Percentiles rank a stretch among this genome's conserved stretches.
Evolutionary conservation across 345 rosid species (phyloP).

Genomic region (Leavenworthia alabamica): DNA sequence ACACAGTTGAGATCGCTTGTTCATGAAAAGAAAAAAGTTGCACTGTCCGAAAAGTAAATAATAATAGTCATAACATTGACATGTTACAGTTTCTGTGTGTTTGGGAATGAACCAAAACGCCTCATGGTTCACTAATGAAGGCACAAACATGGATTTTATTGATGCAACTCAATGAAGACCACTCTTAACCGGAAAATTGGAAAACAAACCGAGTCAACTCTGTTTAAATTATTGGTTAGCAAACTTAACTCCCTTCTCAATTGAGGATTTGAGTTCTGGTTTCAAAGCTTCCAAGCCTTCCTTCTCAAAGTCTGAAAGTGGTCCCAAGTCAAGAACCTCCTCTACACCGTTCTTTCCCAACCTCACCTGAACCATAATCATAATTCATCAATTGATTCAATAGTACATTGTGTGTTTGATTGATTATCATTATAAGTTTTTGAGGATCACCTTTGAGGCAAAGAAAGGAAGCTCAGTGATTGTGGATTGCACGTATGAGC

Average conservation of each 20-base stretch:
- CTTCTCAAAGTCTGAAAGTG: slow-evolving; percentile 53
- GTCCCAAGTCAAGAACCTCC: slow-evolving; percentile 49
- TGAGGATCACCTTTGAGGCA: slow-evolving; percentile 65
- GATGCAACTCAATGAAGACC: slow-evolving; percentile 3
- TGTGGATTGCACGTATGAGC: slow-evolving; percentile 67
- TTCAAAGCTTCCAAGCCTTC: slow-evolving; percentile 55
- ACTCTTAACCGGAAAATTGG: slow-evolving; percentile 22
- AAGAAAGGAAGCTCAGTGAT: slow-evolving; percentile 77
- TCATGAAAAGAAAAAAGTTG: not conserved
- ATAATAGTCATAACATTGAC: not conserved
- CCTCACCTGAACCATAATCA: slow-evolving; percentile 44
- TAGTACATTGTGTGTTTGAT: not conserved
- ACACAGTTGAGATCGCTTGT: not conserved
- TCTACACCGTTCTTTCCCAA: slow-evolving; percentile 65
- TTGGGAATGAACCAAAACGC: slow-evolving; percentile 1
- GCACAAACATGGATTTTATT: slow-evolving; percentile 18
- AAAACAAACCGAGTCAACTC: slow-evolving; percentile 1
- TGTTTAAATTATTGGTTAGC: slow-evolving; percentile 29
- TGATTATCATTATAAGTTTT: not conserved
- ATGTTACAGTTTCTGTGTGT: not conserved
- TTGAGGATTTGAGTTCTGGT: slow-evolving; percentile 48
- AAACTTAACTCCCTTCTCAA: slow-evolving; percentile 37
- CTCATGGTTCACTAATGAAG: slow-evolving; percentile 3
- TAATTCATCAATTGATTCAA: not conserved
- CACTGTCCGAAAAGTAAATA: not conserved